These are phyloP conservation scores for Fusarium pseudograminearum DNA, from an alignment of 2,329 filamentous ascomycete genomes.

Conservation along the genomic window DNA sequence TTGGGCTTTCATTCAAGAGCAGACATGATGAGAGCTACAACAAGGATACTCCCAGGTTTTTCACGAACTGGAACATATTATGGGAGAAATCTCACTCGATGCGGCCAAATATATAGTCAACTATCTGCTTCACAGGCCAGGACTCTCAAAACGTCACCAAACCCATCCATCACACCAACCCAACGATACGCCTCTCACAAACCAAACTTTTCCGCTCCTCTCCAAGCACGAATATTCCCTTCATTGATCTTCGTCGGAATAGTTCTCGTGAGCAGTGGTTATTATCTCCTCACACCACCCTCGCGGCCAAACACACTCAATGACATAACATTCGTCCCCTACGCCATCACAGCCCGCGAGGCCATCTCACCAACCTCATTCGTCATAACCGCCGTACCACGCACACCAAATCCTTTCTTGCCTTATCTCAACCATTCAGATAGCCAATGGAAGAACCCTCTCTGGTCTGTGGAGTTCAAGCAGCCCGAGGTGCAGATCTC, in stretches of 20 bases:
- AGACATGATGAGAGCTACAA: conserved; percentile 12
- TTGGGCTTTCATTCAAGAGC: background rate
- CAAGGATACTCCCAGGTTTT: conserved; percentile 10
- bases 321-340: conserved; percentile 71
- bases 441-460: conserved; percentile 61
- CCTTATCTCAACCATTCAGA: conserved; percentile 45
- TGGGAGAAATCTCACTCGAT: background rate
- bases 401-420: conserved; percentile 45
- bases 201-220: conserved; percentile 58
- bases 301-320: conserved; percentile 61
- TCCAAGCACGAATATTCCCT: conserved; percentile 49
- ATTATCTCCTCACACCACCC: conserved; percentile 46
- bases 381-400: conserved; percentile 72
- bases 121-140: background rate
- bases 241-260: conserved; percentile 40
- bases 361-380: conserved; percentile 75
- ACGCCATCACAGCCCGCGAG: conserved; percentile 71
- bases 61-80: background rate
- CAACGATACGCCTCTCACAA: conserved; percentile 15
- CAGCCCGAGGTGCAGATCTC: conserved; percentile 95
- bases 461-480: conserved; percentile 93
- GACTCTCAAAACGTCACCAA: background rate
- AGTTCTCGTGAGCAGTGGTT: conserved; percentile 43
- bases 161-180: conserved; percentile 6
- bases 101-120: background rate